phyloP scores from a whole-genome alignment of 2,329 filamentous ascomycete genomes.

The Alternaria brassicicola region DNA sequence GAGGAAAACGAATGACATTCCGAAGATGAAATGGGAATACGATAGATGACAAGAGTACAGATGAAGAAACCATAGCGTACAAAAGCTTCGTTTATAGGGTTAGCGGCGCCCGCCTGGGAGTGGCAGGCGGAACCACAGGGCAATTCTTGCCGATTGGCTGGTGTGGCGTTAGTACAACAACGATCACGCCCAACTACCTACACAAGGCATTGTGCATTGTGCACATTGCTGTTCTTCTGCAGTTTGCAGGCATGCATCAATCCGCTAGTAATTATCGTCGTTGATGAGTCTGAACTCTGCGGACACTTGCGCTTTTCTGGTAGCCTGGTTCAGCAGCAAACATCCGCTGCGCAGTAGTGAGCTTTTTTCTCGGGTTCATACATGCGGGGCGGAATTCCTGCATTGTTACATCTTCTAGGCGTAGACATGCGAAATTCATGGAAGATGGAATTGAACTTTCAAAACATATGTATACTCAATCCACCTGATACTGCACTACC shows the following conservation, averaged over 20 bases:
- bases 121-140: conserved; percentile 18
- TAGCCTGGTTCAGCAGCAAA: background rate
- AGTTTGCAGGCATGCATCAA: background rate
- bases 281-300: no score
- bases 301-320: background rate
- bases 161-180: conserved; percentile 6
- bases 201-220: conserved; percentile 13
- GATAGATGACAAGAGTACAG: conserved; percentile 15
- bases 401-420: background rate
- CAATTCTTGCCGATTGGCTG: conserved; percentile 19
- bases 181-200: conserved; percentile 11
- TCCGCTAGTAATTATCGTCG: background rate
- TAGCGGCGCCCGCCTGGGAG: conserved; percentile 14
- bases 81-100: conserved; percentile 24
- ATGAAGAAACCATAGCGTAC: conserved; percentile 17
- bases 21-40: conserved; percentile 7
- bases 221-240: conserved; percentile 5
- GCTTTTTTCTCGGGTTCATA: background rate
- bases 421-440: background rate
- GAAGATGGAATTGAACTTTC: background rate
- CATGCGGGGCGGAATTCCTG: background rate
- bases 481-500: background rate
- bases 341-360: background rate
- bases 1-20: conserved; percentile 7
- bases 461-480: background rate